Base-by-base conservation (phyloP, 495 filamentous ascomycete genomes). In the Lophiostoma macrostomum region DNA sequence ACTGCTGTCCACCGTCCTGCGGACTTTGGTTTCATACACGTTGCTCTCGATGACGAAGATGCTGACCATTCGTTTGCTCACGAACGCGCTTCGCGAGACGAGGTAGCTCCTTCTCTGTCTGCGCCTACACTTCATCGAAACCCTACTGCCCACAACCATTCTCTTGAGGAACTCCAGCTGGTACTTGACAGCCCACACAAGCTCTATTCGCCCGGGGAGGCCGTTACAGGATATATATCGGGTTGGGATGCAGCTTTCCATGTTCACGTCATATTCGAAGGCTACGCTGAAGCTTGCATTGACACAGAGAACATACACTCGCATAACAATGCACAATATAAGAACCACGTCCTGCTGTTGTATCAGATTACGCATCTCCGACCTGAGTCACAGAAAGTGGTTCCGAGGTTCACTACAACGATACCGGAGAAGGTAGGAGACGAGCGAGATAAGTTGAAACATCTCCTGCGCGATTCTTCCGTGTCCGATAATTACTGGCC, bases 11-110 rank as follows among this genome's bases (percentile, higher is more conserved):
- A 38, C 7, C n/a, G 50, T 19, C 46, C 50, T 8, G 35, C 50
- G 11, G 50, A 53, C 22, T 53, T 53, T 19, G 50, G 50, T 24
- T 53, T 34, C 22, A 53, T 53, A 20, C 29, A 23, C 6, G 39
- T 53, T 19, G 38, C 30, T 6, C 18, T 53, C 4, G 25, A 27
- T 19, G 7, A 6, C 16, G 46, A 50, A 3, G 13, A 39, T 8
- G 22, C 14, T 20, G 18, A 16, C 12, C 23, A 22, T 30, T 35
- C 31, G 12, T 32, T n/a, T n/a, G n/a, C n/a, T n/a, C n/a, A n/a
- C n/a, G n/a, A n/a, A n/a, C n/a, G n/a, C n/a, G n/a, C n/a, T n/a
- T n/a, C n/a, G n/a, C n/a, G n/a, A n/a, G n/a, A n/a, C n/a, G n/a
- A n/a, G n/a, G n/a, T n/a, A n/a, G n/a, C n/a, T n/a, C n/a, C n/a